These are phyloP conservation scores for Tricholoma bakamatsutake DNA, from an alignment of 768 basidiomycete genomes.

Conservation along the genomic window DNA sequence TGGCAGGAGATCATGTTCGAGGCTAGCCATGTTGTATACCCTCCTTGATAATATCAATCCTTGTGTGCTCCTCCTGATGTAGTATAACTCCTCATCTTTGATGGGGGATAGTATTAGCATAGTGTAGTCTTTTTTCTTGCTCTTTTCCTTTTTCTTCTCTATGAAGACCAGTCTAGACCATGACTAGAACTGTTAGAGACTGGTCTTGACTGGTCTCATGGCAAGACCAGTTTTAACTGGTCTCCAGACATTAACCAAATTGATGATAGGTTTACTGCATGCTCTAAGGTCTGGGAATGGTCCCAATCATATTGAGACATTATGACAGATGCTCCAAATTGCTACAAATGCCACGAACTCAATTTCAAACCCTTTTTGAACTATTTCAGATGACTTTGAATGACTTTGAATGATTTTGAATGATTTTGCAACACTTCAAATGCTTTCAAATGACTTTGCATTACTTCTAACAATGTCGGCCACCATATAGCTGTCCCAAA, in stretches of 20 bases:
- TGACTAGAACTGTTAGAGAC: not conserved
- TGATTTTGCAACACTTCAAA: too few relatives aligned
- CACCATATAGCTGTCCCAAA: too few relatives aligned
- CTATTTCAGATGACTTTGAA: too few relatives aligned
- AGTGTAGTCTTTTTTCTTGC: not conserved
- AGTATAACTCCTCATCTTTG: not conserved
- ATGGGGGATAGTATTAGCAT: not conserved
- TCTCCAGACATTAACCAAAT: not conserved
- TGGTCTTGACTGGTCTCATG: not conserved
- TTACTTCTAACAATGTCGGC: too few relatives aligned
- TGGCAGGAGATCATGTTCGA: not conserved
- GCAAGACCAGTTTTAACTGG: not conserved
- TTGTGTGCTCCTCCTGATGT: not conserved
- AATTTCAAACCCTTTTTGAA: too few relatives aligned
- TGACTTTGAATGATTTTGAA: too few relatives aligned
- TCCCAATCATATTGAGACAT: too few relatives aligned
- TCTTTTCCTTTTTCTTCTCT: not conserved
- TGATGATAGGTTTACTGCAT: too few relatives aligned
- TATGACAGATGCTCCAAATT: too few relatives aligned
- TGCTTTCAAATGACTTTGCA: too few relatives aligned
- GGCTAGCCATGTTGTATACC: not conserved
- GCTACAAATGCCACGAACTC: too few relatives aligned
- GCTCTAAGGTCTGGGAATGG: too few relatives aligned
- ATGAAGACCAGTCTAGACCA: not conserved
- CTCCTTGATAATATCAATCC: not conserved